Base-by-base conservation (phyloP, 371 early-diverging fungal species). In the Rhizopus delemar region DNA sequence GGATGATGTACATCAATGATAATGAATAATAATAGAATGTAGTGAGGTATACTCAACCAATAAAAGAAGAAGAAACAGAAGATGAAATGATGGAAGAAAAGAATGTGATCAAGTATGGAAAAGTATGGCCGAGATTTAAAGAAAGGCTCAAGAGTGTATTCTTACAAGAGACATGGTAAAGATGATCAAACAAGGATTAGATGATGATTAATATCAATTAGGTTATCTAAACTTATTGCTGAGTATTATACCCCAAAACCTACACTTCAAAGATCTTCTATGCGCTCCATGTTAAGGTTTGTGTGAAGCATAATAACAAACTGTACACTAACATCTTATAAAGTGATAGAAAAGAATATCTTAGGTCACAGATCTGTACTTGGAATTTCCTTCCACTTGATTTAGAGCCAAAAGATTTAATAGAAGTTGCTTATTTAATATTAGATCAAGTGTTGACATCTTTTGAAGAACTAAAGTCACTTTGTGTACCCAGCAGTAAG, bases 331-430 rank as follows among this genome's bases (percentile, higher is more conserved):
- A 50, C 46, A 22, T 46, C 33, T 36, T 11, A 22, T 62, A 51
- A 62, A 69, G 73, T 54, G 80, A 80, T 34, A 66, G 80, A 15
- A 72, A 71, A 16, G 70, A 74, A 12, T 57, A 72, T 41, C 69
- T 85, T 2, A 72, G 73, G 56, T 55, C 55, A 16, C 74, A 74
- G 39, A 69, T 87, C 5, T 71, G 83, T 22, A 82, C 80, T 41
- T 87, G 89, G 88, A 75, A 81, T 32, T 86, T 87, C 56, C 64
- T 77, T 58, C 86, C 89, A 5, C 78, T 85, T 59, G 85, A 86
- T 49, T 61, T 87, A 16, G 66, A 75, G 16, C 75, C 77, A 34
- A 76, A 78, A 38, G 89, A 89, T 49, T 64, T 87, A 60, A 71
- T 89, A 50, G 81, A 86, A 55, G 83, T 87, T 43, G 86, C 81